Evolutionary conservation across 495 filamentous ascomycete species (phyloP).

Genomic region (Penicillium samsonianum): DNA sequence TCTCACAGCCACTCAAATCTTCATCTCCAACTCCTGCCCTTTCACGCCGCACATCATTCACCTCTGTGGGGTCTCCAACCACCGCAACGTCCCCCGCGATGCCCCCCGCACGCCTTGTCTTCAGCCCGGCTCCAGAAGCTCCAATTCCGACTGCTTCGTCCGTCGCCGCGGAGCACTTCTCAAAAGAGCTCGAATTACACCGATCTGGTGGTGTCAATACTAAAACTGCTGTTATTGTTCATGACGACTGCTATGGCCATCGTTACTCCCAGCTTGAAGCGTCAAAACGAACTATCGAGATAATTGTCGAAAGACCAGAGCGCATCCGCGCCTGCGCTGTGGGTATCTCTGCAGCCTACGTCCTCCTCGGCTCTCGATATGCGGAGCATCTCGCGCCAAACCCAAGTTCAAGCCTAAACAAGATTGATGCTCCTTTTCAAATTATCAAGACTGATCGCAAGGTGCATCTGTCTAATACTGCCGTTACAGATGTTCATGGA

Average conservation of each 20-base stretch:
- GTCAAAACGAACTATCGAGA: slow-evolving; percentile 60
- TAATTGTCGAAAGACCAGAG: slow-evolving; percentile 91
- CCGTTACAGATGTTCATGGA: slow-evolving; percentile 83
- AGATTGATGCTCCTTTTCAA: slow-evolving; percentile 65
- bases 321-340: slow-evolving; percentile 80
- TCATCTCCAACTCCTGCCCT: slow-evolving; percentile 39
- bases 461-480: slow-evolving; percentile 63
- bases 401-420: slow-evolving; percentile 50
- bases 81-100: slow-evolving; percentile 30
- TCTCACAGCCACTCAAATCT: slow-evolving; percentile 28
- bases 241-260: slow-evolving; percentile 94
- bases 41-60: slow-evolving; percentile 51
- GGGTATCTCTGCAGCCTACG: slow-evolving; percentile 84
- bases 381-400: slow-evolving; percentile 68
- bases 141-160: slow-evolving; percentile 60
- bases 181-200: slow-evolving; percentile 66
- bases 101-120: slow-evolving; percentile 26
- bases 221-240: slow-evolving; percentile 78
- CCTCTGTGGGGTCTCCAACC: slow-evolving; percentile 42
- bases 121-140: slow-evolving; percentile 24
- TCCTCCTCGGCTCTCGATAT: slow-evolving; percentile 80
- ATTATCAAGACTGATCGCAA: slow-evolving; percentile 72
- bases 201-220: slow-evolving; percentile 52
- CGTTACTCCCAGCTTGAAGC: slow-evolving; percentile 81
- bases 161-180: slow-evolving; percentile 70